Percentiles rank a stretch among this genome's conserved stretches.
These are phyloP conservation scores for Actinomucor elegans DNA, from an alignment of 371 early-diverging fungal species.

Conservation along the genomic window DNA sequence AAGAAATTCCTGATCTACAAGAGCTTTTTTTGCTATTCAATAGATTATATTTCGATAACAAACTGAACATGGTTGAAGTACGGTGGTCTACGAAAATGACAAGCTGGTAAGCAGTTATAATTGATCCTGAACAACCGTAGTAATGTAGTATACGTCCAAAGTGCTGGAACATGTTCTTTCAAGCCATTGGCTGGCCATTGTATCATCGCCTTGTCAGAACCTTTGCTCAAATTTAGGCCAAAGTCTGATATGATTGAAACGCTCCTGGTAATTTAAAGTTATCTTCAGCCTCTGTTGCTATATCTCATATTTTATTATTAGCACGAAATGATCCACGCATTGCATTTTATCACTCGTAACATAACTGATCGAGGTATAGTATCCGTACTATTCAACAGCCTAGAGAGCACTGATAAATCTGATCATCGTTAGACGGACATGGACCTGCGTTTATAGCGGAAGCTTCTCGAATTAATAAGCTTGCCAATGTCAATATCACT, in stretches of 20 bases:
- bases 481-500: slow-evolving; percentile 55
- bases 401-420: too few species aligned
- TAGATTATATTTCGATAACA: slow-evolving; percentile 52
- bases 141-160: slow-evolving; percentile 1
- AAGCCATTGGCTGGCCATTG: slow-evolving; percentile 41
- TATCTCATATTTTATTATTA: slow-evolving; percentile 9
- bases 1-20: slow-evolving; percentile 22
- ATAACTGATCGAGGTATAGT: slow-evolving; percentile 45
- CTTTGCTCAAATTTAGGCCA: slow-evolving; percentile 67
- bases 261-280: slow-evolving; percentile 30
- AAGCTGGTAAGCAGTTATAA: slow-evolving; percentile 47
- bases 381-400: too few species aligned
- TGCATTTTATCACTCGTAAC: slow-evolving; percentile 56
- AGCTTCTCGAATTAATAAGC: slow-evolving; percentile 55
- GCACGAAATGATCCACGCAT: slow-evolving; percentile 64
- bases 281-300: background rate
- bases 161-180: slow-evolving; percentile 53
- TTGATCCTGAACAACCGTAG: background rate
- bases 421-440: slow-evolving; percentile 52
- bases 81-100: slow-evolving; percentile 65
- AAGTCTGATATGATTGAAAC: slow-evolving; percentile 56
- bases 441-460: slow-evolving; percentile 48
- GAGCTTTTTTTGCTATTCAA: slow-evolving; percentile 56
- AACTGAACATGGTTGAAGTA: slow-evolving; percentile 58
- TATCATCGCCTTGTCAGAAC: slow-evolving; percentile 60